phyloP scores from a whole-genome alignment of 129 eudicot species.

The Ambrosia artemisiifolia region DNA sequence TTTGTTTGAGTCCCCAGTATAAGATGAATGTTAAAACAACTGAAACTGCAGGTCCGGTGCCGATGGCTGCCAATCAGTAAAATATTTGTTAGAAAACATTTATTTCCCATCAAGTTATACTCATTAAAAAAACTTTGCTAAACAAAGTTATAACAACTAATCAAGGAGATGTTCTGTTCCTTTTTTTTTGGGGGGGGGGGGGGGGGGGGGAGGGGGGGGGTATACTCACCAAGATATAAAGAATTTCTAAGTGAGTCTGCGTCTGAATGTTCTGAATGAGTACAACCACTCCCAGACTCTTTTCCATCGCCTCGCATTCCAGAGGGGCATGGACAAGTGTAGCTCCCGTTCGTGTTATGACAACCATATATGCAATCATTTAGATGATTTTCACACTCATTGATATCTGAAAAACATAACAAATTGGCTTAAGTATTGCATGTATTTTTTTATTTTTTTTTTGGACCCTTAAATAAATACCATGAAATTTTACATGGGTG shows the following conservation, averaged over 20 bases:
- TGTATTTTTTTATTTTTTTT: neutral
- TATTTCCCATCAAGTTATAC: neutral
- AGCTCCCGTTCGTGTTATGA: slow-evolving; percentile 10
- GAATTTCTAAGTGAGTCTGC: neutral
- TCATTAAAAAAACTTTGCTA: too few relatives aligned
- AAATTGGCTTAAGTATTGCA: neutral
- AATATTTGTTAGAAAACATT: neutral
- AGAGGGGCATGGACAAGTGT: slow-evolving; percentile 11
- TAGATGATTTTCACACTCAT: slow-evolving; percentile 14
- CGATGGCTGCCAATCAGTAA: too few relatives aligned
- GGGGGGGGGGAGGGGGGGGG: too few relatives aligned
- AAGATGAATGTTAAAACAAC: neutral
- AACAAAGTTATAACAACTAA: too few relatives aligned
- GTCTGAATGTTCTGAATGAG: neutral
- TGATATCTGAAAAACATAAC: slow-evolving; percentile 9
- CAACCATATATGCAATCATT: slow-evolving; percentile 16
- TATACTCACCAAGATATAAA: slow-evolving; percentile 1
- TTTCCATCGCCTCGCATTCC: neutral
- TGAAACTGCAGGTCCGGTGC: neutral
- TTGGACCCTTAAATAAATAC: too few relatives aligned
- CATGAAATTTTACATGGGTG: too few relatives aligned
- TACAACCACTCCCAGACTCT: neutral
- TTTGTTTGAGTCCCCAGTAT: neutral
- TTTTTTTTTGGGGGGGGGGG: too few relatives aligned
- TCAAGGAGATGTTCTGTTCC: too few relatives aligned